These are phyloP conservation scores for Climacium dendroides DNA, from an alignment of 225 moss, liverwort and hornwort species.

Conservation along the genomic window DNA sequence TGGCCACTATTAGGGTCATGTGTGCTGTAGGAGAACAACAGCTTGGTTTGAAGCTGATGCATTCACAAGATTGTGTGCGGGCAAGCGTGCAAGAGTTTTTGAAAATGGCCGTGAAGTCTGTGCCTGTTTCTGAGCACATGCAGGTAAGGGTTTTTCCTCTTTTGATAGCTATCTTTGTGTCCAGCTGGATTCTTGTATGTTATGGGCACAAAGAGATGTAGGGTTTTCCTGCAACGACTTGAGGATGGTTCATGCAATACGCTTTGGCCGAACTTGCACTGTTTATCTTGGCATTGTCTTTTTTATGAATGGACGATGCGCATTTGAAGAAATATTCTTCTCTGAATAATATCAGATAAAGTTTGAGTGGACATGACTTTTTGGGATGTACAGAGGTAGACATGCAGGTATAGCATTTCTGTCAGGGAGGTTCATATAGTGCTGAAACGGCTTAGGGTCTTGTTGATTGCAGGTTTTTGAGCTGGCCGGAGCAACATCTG, in stretches of 20 bases:
- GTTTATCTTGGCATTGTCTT: not conserved
- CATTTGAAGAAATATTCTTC: not conserved
- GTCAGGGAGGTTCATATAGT: not conserved
- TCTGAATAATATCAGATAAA: not conserved
- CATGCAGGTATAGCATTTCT: not conserved
- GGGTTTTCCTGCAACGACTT: not conserved
- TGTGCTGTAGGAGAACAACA: constrained; percentile 51
- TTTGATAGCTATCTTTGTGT: not conserved
- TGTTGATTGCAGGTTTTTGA: constrained; percentile 66
- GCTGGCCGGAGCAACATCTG: constrained; percentile 88
- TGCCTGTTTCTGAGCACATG: constrained; percentile 92
- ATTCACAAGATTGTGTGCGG: constrained; percentile 79
- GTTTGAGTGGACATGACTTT: not conserved
- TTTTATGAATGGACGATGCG: not conserved
- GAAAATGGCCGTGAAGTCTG: constrained; percentile 88
- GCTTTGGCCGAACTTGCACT: not conserved
- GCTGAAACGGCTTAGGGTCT: not conserved
- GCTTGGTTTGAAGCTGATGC: constrained; percentile 51
- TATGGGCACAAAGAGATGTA: not conserved
- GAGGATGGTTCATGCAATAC: not conserved
- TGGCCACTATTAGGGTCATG: constrained; percentile 65
- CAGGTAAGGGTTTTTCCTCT: constrained; percentile 29
- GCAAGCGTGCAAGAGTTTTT: constrained; percentile 85
- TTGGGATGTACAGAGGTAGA: not conserved
- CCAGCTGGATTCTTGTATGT: not conserved